Evolutionary conservation across 2,329 filamentous ascomycete species (phyloP), one percentile per base, ranked within the genome.

Genomic region (Rasamsonia emersonii): DNA sequence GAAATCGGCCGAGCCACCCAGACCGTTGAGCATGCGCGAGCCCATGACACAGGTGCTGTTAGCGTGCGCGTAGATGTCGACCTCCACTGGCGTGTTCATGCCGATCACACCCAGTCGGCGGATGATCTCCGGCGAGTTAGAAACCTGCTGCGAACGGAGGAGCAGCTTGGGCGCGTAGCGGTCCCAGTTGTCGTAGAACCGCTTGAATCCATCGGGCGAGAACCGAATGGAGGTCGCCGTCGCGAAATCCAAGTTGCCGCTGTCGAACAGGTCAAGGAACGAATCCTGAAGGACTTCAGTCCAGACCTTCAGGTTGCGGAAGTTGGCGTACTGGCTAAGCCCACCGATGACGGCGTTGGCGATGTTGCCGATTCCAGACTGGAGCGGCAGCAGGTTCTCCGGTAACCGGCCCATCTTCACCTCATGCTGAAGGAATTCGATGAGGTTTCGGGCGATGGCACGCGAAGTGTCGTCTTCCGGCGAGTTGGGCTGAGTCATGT

Each of bases 71-170:
- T 93, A 93, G 51, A 93, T 93, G 62, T 93, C 86, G 10, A 93
- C 86, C 63, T 93, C 86, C 28, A 93, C 84, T 14, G 86, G 86
- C 0, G 86, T 93, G 71, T 93, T 93, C 86, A 93, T 93, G 56
- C 84, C 86, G 47, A 94, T 93, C 44, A 86, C 79, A 39, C 86
- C 86, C 1, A 93, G 69, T 16, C 86, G 75, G 34, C 84, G 77
- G 65, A 93, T 93, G 62, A 93, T 86, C 62, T 93, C 86, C 38
- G 86, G 86, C 3, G 79, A 82, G 71, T 93, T 93, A 51, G 82
- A 88, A 7, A 93, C 82, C 54, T 83, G 76, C 65, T 93, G 86
- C n/a, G 79, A 79, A 41, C 86, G 82, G 28, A 93, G 77, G 35
- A 93, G 79, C 3, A 93, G 75, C 67, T 88, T 89, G 54, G 80